Conservation (phyloP, 768 basidiomycete species). For the Psilocybe subaeruginosa region DNA sequence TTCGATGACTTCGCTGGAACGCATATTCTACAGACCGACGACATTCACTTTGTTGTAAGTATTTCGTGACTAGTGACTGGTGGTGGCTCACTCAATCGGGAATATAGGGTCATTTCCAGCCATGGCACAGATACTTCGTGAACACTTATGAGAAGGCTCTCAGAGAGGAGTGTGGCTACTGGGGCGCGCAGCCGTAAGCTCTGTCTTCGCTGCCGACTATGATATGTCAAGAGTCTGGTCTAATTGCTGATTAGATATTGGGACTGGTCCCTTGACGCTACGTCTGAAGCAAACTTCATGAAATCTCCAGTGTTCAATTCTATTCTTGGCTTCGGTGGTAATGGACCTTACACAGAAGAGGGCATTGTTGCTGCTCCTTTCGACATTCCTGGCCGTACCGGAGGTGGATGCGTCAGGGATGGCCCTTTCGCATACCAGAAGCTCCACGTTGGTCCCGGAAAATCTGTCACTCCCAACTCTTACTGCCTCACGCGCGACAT, state of each 20-base stretch:
- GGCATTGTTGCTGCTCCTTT: not conserved
- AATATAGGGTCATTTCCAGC: not conserved
- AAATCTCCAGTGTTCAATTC: not conserved
- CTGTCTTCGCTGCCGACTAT: not conserved
- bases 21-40: conserved; percentile 6
- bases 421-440: not conserved
- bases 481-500: conserved; percentile 1
- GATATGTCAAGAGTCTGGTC: not conserved
- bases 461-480: not conserved
- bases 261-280: not conserved
- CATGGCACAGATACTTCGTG: not conserved
- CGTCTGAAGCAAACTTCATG: not conserved
- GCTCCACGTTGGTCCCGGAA: not conserved
- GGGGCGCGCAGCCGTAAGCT: not conserved
- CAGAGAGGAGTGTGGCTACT: not conserved
- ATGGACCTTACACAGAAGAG: not conserved
- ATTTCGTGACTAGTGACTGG: not conserved
- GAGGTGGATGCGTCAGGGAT: not conserved
- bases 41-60: conserved; percentile 5
- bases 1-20: conserved; percentile 4
- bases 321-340: not conserved
- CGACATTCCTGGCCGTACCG: not conserved
- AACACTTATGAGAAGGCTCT: not conserved
- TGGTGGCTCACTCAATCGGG: not conserved
- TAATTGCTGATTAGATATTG: not conserved